Evolutionary conservation across 306 rosid genomes (phyloP), one percentile per base, ranked within the genome.

Genomic region (Crotalaria pallida): DNA sequence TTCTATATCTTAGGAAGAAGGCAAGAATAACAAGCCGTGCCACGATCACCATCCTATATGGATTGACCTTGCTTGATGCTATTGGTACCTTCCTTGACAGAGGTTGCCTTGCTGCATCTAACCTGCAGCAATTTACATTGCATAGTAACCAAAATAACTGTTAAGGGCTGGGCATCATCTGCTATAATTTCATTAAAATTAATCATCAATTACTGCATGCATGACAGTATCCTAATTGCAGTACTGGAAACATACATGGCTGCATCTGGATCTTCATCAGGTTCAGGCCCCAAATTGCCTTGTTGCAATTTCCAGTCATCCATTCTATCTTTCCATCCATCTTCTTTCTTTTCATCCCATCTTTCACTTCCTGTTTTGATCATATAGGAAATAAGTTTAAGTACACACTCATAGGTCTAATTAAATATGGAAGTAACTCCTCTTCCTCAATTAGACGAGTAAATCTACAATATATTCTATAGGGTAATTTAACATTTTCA

Each of bases 251-350:
- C 57, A 10, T 65, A 43, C 87, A 88, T 78, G 81, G 83, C 89
- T 71, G 85, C 96, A 58, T 69, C 66, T 8, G 51, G 66, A 76
- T 88, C 96, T 55, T 69, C 74, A 24, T 86, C 89, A 8, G 58
- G 82, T 43, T 88, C 96, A 51, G 83, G 83, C 26, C 91, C 96
- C 29, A 88, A 71, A 53, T 84, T 86, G 66, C 96, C 91, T 63
- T 86, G 96, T 79, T 86, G 96, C 72, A 84, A 22, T 80, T 86
- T 88, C 96, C 96, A 88, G 23, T 88, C 96, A 64, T 86, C 95
- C 88, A 82, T 86, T 76, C 88, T 84, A 4, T 88, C 95, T 58
- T 47, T 71, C 76, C 76, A 71, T 2, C 68, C 67, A 41, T 58
- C 76, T 7, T 71, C 76, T 40, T 59, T 47, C 90, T 80, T 88